These are phyloP conservation scores for Gentiana macrophylla DNA, from an alignment of 257 asterid species.

Conservation along the genomic window DNA sequence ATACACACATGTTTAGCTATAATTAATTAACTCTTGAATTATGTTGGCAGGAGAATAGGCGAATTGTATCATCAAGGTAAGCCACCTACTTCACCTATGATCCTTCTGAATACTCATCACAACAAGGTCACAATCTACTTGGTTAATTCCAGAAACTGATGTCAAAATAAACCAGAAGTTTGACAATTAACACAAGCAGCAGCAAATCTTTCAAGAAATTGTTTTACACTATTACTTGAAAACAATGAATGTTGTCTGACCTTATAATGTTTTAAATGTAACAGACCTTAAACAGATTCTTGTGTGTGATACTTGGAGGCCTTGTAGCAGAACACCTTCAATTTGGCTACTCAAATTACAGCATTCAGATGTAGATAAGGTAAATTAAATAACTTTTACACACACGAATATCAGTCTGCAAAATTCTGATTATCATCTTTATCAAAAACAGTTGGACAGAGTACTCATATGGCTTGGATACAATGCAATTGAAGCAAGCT, in stretches of 20 bases:
- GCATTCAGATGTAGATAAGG: constrained; percentile 69
- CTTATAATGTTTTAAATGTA: neutral
- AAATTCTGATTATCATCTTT: neutral
- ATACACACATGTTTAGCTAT: too few relatives aligned
- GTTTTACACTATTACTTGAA: too few relatives aligned
- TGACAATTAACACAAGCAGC: neutral
- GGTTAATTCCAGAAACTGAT: too few relatives aligned
- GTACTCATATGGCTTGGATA: constrained; percentile 36
- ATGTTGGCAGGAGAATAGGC: neutral
- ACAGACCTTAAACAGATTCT: constrained; percentile 37
- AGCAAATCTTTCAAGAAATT: neutral
- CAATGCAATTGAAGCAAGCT: constrained; percentile 22
- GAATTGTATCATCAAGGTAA: constrained; percentile 5
- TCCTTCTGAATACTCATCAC: too few relatives aligned
- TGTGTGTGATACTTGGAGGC: constrained; percentile 56
- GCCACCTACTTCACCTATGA: neutral
- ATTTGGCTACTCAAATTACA: constrained; percentile 55
- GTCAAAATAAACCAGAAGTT: neutral
- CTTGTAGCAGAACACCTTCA: constrained; percentile 47
- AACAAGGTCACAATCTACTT: too few relatives aligned
- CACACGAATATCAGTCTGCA: neutral
- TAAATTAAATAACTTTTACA: constrained; percentile 7
- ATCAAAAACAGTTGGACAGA: constrained; percentile 37
- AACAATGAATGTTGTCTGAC: neutral
- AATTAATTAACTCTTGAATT: too few relatives aligned